Base-by-base conservation (phyloP, 768 basidiomycete species). In the Pulveroboletus sp. region DNA sequence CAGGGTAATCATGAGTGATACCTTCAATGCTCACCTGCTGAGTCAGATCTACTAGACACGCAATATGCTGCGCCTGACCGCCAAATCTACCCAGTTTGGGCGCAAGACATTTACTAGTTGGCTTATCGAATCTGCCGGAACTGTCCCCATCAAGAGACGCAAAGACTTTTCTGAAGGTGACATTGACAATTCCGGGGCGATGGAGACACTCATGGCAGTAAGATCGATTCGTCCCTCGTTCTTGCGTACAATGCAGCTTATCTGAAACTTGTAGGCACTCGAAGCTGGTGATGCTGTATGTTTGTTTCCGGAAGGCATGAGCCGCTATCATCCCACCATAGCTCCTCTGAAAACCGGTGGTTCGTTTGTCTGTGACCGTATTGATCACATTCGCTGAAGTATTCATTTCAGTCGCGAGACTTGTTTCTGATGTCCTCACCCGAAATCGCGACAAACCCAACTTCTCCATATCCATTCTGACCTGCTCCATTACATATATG, bases 301-400 rank as follows among this genome's bases (percentile, higher is more conserved):
- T 60, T 58, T 93, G 47, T 93, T 93, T 58, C 90, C 91, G 3
- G 92, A 93, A 69, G 93, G 92, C 1, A 78, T 83, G 71, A 90
- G 88, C 60, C 75, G 89, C 39, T 94, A 85, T 65, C 86, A 89
- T 57, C 89, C 91, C 0, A 83, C 79, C n/a, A 86, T 94, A 46
- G 87, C 90, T 4, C 89, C 91, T 3, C 66, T 94, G 44, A 91
- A 90, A 66, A 92, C 91, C 9, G 92, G 92, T 66, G 87, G 88
- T 86, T 47, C 39, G 73, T 64, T 3, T 15, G n/a, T 33, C 24
- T 35, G 30, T 40, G 14, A 3, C 15, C 15, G 12, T 15, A 6
- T 46, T 1, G 27, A 45, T 10, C 50, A 18, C 35, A 33, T 31
- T 11, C 41, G n/a, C 30, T 54, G 33, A 43, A 49, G 48, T 44